These are phyloP conservation scores for Pseudoneurospora amorphoporcata DNA, from an alignment of 495 filamentous ascomycete species.

Conservation along the genomic window DNA sequence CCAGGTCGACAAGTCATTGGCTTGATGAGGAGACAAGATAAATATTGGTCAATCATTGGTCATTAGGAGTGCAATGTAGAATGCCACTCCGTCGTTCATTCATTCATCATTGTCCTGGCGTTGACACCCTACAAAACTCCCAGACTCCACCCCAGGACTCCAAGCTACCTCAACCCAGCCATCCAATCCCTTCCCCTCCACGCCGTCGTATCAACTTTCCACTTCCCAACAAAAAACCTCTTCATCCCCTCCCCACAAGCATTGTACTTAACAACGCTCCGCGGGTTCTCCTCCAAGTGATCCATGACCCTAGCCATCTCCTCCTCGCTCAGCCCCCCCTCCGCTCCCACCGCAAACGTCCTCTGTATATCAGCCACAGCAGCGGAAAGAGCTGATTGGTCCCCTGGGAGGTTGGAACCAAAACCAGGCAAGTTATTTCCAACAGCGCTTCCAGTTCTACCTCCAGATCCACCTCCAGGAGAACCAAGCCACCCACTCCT, in stretches of 20 bases:
- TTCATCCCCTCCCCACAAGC: not conserved
- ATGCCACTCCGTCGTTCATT: too few species aligned
- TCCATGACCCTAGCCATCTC: not conserved
- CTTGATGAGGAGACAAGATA: too few species aligned
- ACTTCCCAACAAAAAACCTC: not conserved
- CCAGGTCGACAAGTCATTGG: too few species aligned
- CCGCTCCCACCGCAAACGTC: too few species aligned
- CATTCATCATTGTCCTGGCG: too few species aligned
- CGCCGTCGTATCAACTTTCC: not conserved
- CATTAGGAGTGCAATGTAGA: too few species aligned
- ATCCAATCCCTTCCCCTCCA: not conserved
- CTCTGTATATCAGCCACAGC: not conserved
- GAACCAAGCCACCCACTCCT: not conserved
- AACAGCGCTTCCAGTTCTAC: not conserved
- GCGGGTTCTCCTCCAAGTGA: not conserved
- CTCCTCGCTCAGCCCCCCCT: not conserved
- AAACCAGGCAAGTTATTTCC: not conserved
- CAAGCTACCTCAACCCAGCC: too few species aligned
- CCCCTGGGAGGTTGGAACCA: not conserved
- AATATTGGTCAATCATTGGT: too few species aligned
- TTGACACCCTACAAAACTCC: too few species aligned
- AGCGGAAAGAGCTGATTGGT: not conserved
- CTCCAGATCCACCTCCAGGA: too few species aligned
- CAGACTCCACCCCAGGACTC: too few species aligned
- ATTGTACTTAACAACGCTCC: not conserved